Evolutionary conservation across 371 early-diverging fungal species (phyloP).

Genomic region (Rhizoclosmatium hyalinum): DNA sequence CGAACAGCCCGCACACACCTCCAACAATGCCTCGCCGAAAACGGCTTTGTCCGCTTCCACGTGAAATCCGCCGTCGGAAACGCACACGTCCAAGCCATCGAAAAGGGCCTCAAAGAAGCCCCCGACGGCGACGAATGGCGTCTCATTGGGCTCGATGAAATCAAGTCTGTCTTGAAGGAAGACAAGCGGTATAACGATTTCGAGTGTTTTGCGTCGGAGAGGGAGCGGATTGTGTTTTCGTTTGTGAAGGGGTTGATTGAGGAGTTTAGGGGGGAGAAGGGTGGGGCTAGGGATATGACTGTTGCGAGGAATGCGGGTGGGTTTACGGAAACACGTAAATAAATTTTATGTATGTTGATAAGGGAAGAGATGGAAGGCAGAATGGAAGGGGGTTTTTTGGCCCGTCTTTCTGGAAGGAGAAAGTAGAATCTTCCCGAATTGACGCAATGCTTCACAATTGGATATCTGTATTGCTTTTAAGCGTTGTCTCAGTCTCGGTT

Average conservation of each 20-base stretch:
- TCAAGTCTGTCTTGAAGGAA: constrained; percentile 47
- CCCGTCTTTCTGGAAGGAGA: no score
- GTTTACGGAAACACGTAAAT: no score
- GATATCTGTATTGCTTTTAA: no score
- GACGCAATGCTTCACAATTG: no score
- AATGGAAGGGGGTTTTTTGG: no score
- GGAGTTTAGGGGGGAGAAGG: constrained; percentile 40
- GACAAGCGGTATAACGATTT: constrained; percentile 49
- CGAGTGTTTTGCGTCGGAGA: constrained; percentile 36
- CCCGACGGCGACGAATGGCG: constrained; percentile 45
- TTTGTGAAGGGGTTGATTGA: constrained; percentile 39
- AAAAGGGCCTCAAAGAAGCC: constrained; percentile 43
- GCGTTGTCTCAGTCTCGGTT: no score
- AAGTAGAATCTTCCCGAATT: no score
- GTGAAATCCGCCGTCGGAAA: constrained; percentile 49
- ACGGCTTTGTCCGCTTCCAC: constrained; percentile 51
- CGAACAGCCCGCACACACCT: constrained; percentile 36
- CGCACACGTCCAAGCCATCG: constrained; percentile 37
- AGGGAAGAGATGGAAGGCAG: no score
- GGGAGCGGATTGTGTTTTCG: constrained; percentile 46
- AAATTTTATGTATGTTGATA: no score
- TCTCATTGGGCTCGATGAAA: constrained; percentile 45
- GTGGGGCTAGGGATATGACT: constrained; percentile 46
- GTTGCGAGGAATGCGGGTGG: constrained; percentile 44
- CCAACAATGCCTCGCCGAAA: constrained; percentile 42